Evolutionary conservation across 805 yeast genomes (phyloP).

Genomic region (Ogataea pini): DNA sequence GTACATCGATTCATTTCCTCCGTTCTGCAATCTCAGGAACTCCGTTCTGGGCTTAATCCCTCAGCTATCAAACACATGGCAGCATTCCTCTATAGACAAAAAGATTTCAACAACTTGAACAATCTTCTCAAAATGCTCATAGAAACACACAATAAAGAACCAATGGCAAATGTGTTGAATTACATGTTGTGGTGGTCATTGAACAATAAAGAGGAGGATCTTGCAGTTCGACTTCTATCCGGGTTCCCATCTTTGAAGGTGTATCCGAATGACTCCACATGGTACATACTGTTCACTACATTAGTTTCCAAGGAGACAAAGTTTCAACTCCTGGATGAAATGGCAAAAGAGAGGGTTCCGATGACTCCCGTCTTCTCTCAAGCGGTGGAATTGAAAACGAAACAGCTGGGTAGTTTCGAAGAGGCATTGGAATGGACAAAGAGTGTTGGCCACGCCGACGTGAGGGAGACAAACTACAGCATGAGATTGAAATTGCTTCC

Average conservation of each 20-base stretch:
- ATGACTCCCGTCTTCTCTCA: neutral
- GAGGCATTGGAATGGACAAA: neutral
- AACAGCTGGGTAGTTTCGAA: slow-evolving; percentile 1
- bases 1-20: neutral
- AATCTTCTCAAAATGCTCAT: neutral
- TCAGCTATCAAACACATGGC: slow-evolving; percentile 3
- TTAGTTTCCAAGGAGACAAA: neutral
- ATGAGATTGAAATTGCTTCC: slow-evolving; percentile 1
- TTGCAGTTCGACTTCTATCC: neutral
- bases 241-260: neutral
- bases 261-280: slow-evolving; percentile 1
- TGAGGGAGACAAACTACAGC: neutral
- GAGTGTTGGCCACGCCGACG: neutral
- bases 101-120: neutral
- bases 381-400: neutral
- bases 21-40: neutral
- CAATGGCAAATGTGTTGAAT: slow-evolving; percentile 1
- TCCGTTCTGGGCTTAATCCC: neutral
- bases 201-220: neutral
- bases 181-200: slow-evolving; percentile 1
- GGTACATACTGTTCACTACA: neutral
- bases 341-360: neutral
- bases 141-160: neutral
- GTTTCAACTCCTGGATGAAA: neutral
- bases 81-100: neutral